These are phyloP conservation scores for Auricularia auricula-judae DNA, from an alignment of 768 basidiomycete species.

Conservation along the genomic window DNA sequence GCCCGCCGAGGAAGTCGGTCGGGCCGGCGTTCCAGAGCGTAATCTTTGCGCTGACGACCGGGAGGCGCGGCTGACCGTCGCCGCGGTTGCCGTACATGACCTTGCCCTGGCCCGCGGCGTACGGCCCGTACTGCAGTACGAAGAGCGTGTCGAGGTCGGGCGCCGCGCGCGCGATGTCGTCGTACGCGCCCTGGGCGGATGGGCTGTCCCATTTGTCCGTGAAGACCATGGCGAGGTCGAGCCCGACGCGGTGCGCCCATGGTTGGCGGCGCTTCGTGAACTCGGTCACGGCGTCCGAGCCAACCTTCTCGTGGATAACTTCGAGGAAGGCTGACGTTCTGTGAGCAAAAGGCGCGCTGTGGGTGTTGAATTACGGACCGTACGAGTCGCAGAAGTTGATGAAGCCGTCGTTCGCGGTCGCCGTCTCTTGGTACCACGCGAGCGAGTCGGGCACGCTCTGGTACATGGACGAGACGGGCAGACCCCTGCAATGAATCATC, in stretches of 20 bases:
- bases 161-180: neutral
- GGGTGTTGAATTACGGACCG: neutral
- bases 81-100: neutral
- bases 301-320: neutral
- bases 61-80: neutral
- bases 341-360: neutral
- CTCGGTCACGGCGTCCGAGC: neutral
- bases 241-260: neutral
- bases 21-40: neutral
- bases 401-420: neutral
- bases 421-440: neutral
- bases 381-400: neutral
- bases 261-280: neutral
- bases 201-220: neutral
- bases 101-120: neutral
- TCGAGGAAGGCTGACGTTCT: neutral
- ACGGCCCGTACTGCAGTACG: neutral
- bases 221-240: neutral
- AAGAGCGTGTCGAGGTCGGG: neutral
- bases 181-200: neutral
- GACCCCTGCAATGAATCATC: neutral
- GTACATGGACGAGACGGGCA: neutral
- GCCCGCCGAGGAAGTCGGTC: neutral
- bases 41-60: neutral
- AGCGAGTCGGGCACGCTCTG: neutral